Evolutionary conservation across 2,329 filamentous ascomycete species (phyloP), one percentile per base, ranked within the genome.

Genomic region (Alternaria alternata): DNA sequence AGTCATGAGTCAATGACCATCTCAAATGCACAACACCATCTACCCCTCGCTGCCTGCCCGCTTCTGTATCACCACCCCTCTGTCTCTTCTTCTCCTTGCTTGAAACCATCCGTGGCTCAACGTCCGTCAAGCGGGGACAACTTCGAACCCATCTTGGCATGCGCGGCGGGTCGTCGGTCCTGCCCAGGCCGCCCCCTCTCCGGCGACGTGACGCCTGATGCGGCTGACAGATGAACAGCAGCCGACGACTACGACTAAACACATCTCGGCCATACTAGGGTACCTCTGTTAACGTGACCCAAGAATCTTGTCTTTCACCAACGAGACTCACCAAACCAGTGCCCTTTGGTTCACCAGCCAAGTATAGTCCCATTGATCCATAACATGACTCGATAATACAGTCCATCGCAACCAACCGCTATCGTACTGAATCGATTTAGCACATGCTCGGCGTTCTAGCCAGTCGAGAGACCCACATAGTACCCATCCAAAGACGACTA

Each of bases 401-500:
- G 22, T 26, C 51, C 22, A 8, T 7, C 11, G n/a, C 49, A 8
- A 11, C 38, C 56, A 22, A 30, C 34, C 18, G 18, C 16, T 4
- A 47, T 26, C 2, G 34, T 42, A 59, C 22, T 51, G 36, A 39
- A 20, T 51, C 48, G 22, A 39, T 32, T 28, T 39, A 51, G 34
- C 24, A 51, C 18, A 20, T 36, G 22, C 16, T 24, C 34, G 16
- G 48, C 9, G 24, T 26, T 38, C 48, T 20, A 51, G 36, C 18
- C 48, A 51, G 18, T 38, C 22, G 22, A 26, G 16, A 28, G 48
- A 51, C 22, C 48, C 51, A 54, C 51, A 65, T 14, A 1, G 55
- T 52, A 12, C 58, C 64, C 5, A 61, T 57, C 44, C 63, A 43
- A 65, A 68, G 3, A 68, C 55, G 4, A 61, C 62, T n/a, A 68